Conservation (phyloP, 805 yeast genomes). For the Kodamaea kakaduensis region DNA sequence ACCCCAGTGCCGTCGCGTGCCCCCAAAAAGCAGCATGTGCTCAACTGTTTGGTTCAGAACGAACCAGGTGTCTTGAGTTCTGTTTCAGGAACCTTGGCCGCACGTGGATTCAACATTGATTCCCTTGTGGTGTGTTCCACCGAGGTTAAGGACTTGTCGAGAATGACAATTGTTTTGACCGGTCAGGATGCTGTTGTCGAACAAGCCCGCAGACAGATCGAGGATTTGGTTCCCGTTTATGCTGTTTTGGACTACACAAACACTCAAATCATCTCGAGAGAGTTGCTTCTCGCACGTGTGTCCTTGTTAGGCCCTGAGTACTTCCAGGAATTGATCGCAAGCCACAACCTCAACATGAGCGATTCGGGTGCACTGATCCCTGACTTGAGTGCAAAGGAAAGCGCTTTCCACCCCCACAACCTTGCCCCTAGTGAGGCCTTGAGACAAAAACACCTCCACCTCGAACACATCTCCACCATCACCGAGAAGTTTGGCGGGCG, state of each 20-base stretch:
- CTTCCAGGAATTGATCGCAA: conserved; percentile 88
- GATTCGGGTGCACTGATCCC: conserved; percentile 39
- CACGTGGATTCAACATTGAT: conserved; percentile 97
- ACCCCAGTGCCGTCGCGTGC: conserved; percentile 64
- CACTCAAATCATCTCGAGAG: conserved; percentile 87
- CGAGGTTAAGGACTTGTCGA: conserved; percentile 88
- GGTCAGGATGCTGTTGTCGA: conserved; percentile 97
- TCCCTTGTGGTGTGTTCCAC: conserved; percentile 95
- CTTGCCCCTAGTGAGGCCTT: conserved; percentile 87
- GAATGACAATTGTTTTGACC: conserved; percentile 93
- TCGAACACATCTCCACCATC: conserved; percentile 76
- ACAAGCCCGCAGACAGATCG: conserved; percentile 97
- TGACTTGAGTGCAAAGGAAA: conserved; percentile 41
- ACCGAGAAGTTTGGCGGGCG: conserved; percentile 89
- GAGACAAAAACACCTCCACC: conserved; percentile 88
- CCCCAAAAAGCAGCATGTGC: conserved; percentile 78
- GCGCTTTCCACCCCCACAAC: conserved; percentile 80
- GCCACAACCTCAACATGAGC: conserved; percentile 53
- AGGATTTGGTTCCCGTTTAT: conserved; percentile 96
- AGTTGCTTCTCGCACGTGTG: conserved; percentile 84
- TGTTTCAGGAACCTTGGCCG: conserved; percentile 93
- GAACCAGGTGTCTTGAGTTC: conserved; percentile 97
- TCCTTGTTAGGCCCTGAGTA: conserved; percentile 97
- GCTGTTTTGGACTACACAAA: conserved; percentile 94
- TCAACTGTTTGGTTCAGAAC: conserved; percentile 95